Percentiles rank a stretch among this genome's conserved stretches.
Conservation (phyloP, 2,329 filamentous ascomycete genomes). For the Drechslerella dactyloides region DNA sequence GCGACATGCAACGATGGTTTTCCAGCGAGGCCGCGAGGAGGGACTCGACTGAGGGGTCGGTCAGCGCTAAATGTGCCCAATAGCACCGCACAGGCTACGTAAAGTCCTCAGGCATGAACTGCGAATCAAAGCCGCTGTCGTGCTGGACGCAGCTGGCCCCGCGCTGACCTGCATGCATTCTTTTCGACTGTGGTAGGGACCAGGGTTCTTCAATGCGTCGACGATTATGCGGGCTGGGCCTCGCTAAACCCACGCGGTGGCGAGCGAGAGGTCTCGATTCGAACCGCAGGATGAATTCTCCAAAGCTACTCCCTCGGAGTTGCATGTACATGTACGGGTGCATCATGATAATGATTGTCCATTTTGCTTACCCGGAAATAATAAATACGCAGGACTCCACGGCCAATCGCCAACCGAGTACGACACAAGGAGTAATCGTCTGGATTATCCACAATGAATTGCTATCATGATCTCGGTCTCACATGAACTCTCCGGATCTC, state of each 20-base stretch:
- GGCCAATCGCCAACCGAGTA: neutral
- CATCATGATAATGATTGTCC: too few relatives aligned
- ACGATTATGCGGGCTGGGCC: too few relatives aligned
- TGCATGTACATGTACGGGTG: too few relatives aligned
- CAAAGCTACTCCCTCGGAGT: too few relatives aligned
- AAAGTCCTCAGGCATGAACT: neutral
- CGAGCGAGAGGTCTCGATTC: neutral
- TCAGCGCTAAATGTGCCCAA: constrained; percentile 7
- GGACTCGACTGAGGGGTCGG: neutral
- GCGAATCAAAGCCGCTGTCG: neutral
- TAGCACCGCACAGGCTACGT: neutral
- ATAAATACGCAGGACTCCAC: neutral
- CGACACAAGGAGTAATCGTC: too few relatives aligned
- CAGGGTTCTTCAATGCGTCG: constrained; percentile 20
- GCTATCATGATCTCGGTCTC: too few relatives aligned
- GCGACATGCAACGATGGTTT: neutral
- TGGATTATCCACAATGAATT: too few relatives aligned
- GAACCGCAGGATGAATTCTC: too few relatives aligned
- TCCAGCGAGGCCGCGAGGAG: neutral
- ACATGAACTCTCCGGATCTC: too few relatives aligned
- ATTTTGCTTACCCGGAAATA: too few relatives aligned
- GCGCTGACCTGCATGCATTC: constrained; percentile 42
- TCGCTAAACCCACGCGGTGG: neutral
- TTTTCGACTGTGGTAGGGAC: constrained; percentile 35
- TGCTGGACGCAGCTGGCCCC: constrained; percentile 30